Conservation (phyloP, 1,284 basidiomycete species). For the Malassezia globosa region DNA sequence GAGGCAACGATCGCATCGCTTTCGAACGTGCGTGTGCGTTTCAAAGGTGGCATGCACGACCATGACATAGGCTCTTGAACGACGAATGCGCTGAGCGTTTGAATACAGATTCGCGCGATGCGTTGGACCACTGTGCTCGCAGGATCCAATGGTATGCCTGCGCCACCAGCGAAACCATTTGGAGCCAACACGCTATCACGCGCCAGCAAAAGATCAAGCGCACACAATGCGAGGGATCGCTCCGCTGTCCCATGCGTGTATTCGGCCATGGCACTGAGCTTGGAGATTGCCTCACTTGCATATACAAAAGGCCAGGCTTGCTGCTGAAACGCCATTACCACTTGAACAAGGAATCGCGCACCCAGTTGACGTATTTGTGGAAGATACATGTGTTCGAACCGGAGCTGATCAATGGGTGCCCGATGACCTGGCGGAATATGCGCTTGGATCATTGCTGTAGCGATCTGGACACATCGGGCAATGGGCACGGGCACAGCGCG, state of each 20-base stretch:
- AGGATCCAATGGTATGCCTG: conserved; percentile 23
- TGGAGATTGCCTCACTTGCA: conserved; percentile 14
- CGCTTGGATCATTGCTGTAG: conserved; percentile 49
- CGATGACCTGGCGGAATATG: not conserved
- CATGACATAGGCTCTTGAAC: not conserved
- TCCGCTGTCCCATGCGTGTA: not conserved
- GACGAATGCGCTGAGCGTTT: conserved; percentile 9
- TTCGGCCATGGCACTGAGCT: conserved; percentile 23
- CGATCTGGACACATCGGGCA: conserved; percentile 50
- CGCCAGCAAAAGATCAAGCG: conserved; percentile 18
- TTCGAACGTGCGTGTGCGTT: conserved; percentile 28
- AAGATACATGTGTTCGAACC: conserved; percentile 17
- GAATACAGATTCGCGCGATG: conserved; percentile 20
- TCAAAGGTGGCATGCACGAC: conserved; percentile 9
- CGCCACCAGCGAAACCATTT: not conserved
- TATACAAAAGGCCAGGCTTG: conserved; percentile 13
- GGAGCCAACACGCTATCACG: too few relatives aligned
- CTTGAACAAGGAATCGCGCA: conserved; percentile 19
- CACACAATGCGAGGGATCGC: conserved; percentile 18
- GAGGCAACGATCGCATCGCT: conserved; percentile 23
- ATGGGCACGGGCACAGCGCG: conserved; percentile 65
- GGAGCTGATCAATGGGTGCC: conserved; percentile 18
- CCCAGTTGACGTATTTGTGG: conserved; percentile 19
- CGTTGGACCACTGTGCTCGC: conserved; percentile 21
- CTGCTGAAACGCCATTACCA: conserved; percentile 15